A percentile compares a stretch with the other conserved stretches of the same genome.
These are phyloP conservation scores for Mrakia hoshinonis DNA, from an alignment of 768 basidiomycete species.

Conservation along the genomic window DNA sequence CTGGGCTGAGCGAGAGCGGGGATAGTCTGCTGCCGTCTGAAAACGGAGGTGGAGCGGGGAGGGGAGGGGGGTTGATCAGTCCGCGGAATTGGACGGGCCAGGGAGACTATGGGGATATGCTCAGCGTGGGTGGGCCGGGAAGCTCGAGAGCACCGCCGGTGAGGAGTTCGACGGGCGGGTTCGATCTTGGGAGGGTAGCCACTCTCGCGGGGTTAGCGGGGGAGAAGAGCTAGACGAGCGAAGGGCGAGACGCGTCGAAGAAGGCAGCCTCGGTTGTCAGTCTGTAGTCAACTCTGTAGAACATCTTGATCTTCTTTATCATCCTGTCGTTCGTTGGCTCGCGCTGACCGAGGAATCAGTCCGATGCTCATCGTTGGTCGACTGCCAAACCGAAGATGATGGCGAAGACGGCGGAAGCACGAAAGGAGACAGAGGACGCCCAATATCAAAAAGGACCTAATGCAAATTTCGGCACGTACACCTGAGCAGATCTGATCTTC, in stretches of 20 bases:
- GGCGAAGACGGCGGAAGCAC: no score
- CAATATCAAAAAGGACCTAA: no score
- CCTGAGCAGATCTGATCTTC: no score
- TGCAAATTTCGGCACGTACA: no score
- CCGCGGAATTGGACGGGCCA: background rate
- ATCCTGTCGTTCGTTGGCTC: no score
- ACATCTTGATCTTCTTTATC: no score
- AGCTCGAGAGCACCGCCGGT: background rate
- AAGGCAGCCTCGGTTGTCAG: background rate
- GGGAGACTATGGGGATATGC: background rate
- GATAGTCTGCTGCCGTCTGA: background rate
- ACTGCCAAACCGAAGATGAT: no score
- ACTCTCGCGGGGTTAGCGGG: background rate
- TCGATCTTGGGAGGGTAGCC: background rate
- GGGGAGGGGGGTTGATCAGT: background rate
- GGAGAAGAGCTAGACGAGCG: background rate
- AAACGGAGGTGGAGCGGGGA: background rate
- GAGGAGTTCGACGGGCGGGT: conserved; percentile 1
- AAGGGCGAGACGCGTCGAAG: background rate
- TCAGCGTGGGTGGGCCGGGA: background rate
- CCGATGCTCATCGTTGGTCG: no score
- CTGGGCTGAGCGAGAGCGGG: background rate
- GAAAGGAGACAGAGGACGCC: no score
- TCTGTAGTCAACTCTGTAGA: no score
- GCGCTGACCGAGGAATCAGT: no score